Conservation (phyloP, 2,329 filamentous ascomycete species). For the Ophiocordyceps robertsii region DNA sequence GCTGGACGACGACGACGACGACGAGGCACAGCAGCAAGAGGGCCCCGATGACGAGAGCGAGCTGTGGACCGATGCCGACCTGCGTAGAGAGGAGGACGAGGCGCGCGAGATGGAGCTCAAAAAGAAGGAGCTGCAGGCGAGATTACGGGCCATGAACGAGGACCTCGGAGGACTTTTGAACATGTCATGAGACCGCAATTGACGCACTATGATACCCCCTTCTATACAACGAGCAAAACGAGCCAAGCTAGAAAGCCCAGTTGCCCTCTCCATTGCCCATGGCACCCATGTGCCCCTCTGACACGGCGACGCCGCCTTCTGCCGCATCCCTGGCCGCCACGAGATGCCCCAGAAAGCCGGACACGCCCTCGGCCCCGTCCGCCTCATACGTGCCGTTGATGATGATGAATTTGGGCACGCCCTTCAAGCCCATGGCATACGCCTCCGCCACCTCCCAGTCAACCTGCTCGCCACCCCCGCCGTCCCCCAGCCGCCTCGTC, state of each 20-base stretch:
- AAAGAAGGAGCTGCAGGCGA: conserved; percentile 41
- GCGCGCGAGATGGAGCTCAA: conserved; percentile 40
- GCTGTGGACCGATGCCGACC: conserved; percentile 52
- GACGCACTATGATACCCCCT: conserved; percentile 2
- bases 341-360: conserved; percentile 53
- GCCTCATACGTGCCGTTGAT: conserved; percentile 56
- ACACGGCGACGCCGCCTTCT: background rate
- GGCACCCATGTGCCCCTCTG: background rate
- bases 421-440: conserved; percentile 19
- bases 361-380: conserved; percentile 52
- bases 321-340: conserved; percentile 28
- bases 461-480: background rate
- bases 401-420: conserved; percentile 64
- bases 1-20: conserved; percentile 40
- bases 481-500: conserved; percentile 18
- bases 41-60: conserved; percentile 33
- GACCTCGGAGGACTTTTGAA: conserved; percentile 40
- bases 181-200: conserved; percentile 25
- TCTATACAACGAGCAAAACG: background rate
- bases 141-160: conserved; percentile 39
- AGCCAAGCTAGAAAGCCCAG: background rate
- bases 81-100: conserved; percentile 56
- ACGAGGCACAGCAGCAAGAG: conserved; percentile 32
- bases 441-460: background rate
- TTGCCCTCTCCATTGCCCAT: background rate